These are phyloP conservation scores for Penicillium chermesinum DNA, from an alignment of 495 filamentous ascomycete species.

Conservation along the genomic window DNA sequence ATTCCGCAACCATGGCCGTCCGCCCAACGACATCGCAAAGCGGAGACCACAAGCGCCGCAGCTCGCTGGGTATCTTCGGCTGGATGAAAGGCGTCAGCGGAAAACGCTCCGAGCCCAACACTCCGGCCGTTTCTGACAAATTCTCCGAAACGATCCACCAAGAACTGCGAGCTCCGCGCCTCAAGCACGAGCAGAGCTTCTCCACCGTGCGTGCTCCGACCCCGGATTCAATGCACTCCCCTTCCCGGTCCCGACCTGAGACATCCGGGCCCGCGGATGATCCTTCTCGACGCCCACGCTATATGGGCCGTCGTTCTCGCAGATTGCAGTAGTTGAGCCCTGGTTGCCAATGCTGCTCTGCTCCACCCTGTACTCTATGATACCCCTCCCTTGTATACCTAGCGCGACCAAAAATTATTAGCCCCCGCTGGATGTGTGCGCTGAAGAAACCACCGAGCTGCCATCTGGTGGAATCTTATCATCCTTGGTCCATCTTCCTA, in stretches of 20 bases:
- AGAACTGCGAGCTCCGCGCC: conserved; percentile 3
- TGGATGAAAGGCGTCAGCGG: conserved; percentile 41
- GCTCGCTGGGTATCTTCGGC: conserved; percentile 38
- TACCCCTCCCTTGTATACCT: conserved; percentile 8
- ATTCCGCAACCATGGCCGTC: conserved; percentile 17
- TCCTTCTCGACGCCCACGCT: conserved; percentile 27
- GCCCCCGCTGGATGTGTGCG: no score
- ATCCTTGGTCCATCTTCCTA: no score
- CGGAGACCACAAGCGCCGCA: conserved; percentile 35
- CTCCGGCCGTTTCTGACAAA: conserved; percentile 15
- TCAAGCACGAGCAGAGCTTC: conserved; percentile 10
- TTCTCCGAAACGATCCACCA: conserved; percentile 5
- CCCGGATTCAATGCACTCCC: conserved; percentile 14
- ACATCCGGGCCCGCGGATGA: conserved; percentile 20
- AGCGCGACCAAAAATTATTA: no score
- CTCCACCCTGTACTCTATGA: conserved; percentile 5
- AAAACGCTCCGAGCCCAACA: conserved; percentile 18
- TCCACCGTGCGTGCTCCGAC: conserved; percentile 4
- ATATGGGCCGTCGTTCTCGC: conserved; percentile 35
- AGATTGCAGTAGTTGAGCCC: conserved; percentile 4
- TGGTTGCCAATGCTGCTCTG: not conserved
- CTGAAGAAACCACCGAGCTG: no score
- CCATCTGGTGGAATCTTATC: no score
- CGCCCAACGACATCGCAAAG: conserved; percentile 30
- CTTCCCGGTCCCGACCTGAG: conserved; percentile 13